Evolutionary conservation across 768 basidiomycete species (phyloP).

Genomic region (Mycena galericulata): DNA sequence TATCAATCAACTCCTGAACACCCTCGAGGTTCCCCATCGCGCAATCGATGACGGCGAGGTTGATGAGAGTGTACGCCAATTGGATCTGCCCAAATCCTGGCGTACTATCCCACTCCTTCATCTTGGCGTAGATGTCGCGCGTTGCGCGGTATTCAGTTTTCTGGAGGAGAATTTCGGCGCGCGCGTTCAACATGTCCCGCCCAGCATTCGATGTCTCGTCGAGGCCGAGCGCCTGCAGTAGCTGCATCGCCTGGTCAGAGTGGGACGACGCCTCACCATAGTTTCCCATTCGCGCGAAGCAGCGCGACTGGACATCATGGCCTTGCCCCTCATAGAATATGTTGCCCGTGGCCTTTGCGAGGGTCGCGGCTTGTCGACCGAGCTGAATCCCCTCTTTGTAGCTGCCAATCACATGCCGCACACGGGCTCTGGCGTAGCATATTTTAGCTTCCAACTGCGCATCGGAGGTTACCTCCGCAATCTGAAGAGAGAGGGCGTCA

Average conservation of each 20-base stretch:
- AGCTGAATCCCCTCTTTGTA: neutral
- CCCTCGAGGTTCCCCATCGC: neutral
- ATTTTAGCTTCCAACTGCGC: neutral
- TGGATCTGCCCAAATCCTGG: neutral
- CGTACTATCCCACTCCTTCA: neutral
- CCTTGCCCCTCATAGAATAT: slow-evolving; percentile 1
- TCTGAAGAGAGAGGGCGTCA: neutral
- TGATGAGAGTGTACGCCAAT: neutral
- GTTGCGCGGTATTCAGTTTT: neutral
- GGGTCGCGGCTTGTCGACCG: neutral
- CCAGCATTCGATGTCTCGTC: neutral
- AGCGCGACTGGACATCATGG: neutral
- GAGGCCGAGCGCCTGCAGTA: neutral
- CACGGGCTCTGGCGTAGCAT: neutral
- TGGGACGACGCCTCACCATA: neutral
- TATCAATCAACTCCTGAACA: neutral
- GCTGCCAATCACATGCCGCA: neutral
- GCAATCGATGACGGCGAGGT: slow-evolving; percentile 1
- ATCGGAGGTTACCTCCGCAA: neutral
- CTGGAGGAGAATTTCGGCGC: neutral
- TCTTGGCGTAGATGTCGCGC: neutral
- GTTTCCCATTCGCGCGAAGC: neutral
- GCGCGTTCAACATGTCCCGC: neutral
- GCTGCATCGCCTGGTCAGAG: neutral
- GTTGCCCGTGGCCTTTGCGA: neutral